Conservation (phyloP, 2,329 filamentous ascomycete species). For the Penicillium brasilianum region DNA sequence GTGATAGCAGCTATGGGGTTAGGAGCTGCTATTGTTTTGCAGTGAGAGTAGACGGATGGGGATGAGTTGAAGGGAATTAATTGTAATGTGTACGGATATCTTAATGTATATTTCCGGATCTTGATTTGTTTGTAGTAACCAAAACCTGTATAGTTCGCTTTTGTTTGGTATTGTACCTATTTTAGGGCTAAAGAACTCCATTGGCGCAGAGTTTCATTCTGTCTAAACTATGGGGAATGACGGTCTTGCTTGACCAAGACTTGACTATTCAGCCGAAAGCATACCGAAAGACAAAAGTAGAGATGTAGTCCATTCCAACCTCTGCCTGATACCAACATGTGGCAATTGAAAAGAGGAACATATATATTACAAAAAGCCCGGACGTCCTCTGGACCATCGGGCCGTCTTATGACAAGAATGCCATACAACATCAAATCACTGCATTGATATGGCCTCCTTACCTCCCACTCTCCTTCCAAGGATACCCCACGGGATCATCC, state of each 20-base stretch:
- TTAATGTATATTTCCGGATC: neutral
- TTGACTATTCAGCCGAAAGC: neutral
- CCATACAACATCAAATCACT: no score
- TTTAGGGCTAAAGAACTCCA: no score
- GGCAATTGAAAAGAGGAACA: neutral
- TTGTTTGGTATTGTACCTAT: neutral
- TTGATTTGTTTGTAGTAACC: no score
- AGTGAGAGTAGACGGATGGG: neutral
- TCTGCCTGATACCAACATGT: neutral
- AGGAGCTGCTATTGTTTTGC: conserved; percentile 14
- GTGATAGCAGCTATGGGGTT: conserved; percentile 12
- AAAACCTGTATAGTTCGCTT: neutral
- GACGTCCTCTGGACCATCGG: neutral
- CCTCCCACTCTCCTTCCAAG: conserved; percentile 58
- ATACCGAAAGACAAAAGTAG: neutral
- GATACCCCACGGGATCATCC: conserved; percentile 73
- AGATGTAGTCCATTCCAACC: neutral
- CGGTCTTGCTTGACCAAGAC: neutral
- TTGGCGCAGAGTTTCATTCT: no score
- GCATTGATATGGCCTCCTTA: conserved; percentile 21
- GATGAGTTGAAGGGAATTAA: neutral
- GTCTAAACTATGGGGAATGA: neutral
- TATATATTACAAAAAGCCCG: neutral
- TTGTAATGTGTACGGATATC: neutral
- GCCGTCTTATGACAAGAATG: neutral